phyloP scores from a whole-genome alignment of 1,139 yeast genomes.

The Nematodospora anomalae region DNA sequence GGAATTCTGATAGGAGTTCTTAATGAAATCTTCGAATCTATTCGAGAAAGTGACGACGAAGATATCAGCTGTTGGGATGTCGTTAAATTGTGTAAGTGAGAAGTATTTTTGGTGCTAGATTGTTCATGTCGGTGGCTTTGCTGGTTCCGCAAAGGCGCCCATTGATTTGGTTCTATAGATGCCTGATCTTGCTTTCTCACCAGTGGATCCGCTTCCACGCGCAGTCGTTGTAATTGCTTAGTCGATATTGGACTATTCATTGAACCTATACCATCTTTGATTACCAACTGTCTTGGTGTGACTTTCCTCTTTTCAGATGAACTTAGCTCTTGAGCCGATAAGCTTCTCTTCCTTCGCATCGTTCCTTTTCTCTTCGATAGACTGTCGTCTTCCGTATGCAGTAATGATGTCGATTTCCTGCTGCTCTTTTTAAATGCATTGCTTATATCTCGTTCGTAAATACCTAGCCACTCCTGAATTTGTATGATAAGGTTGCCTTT shows the following conservation, averaged over 20 bases:
- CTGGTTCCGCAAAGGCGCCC: background rate
- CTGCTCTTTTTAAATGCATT: conserved; percentile 8
- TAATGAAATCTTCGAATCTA: conserved; percentile 1
- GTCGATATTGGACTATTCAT: background rate
- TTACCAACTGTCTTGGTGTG: background rate
- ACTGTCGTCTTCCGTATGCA: background rate
- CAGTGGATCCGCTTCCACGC: background rate
- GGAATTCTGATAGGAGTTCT: conserved; percentile 10
- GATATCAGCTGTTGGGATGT: background rate
- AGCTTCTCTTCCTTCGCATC: background rate
- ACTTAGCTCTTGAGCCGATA: background rate
- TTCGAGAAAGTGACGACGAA: background rate
- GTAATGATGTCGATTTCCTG: background rate
- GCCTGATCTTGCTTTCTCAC: background rate
- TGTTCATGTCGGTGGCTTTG: background rate
- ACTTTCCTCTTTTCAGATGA: background rate
- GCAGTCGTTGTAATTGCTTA: background rate
- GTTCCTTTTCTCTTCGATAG: background rate
- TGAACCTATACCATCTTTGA: background rate
- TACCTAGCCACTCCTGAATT: conserved; percentile 16
- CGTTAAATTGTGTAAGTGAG: background rate
- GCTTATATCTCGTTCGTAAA: conserved; percentile 19
- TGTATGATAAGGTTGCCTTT: conserved; percentile 18
- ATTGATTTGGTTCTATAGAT: background rate
- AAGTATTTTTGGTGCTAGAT: background rate